A percentile compares a stretch with the other conserved stretches of the same genome.
phyloP scores from a whole-genome alignment of 306 rosid genomes.

The Fragaria iinumae region DNA sequence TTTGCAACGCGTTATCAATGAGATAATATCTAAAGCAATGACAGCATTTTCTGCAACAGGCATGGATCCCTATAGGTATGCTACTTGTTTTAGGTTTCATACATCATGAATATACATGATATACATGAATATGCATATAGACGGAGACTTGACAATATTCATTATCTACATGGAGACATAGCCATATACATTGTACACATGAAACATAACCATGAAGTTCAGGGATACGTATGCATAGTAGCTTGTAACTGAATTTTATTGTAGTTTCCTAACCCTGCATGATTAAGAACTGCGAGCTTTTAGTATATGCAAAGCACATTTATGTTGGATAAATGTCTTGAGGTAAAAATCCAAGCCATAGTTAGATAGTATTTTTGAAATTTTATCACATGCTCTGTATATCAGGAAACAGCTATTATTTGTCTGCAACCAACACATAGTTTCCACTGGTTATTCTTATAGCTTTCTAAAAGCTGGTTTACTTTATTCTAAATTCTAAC shows the following conservation, averaged over 20 bases:
- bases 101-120: background rate
- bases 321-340: background rate
- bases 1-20: slow-evolving; percentile 75
- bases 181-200: background rate
- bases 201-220: background rate
- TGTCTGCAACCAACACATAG: background rate
- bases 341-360: background rate
- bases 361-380: background rate
- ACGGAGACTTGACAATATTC: background rate
- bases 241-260: background rate
- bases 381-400: background rate
- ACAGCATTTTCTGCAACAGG: slow-evolving; percentile 88
- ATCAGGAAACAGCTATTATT: background rate
- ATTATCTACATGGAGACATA: background rate
- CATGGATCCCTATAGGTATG: slow-evolving; percentile 84
- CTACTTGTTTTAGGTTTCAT: background rate
- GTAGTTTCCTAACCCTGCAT: background rate
- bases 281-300: background rate
- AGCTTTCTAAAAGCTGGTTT: background rate
- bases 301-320: background rate
- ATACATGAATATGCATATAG: background rate
- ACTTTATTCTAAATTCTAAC: slow-evolving; percentile 8
- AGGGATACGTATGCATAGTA: background rate
- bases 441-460: background rate
- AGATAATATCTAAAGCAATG: slow-evolving; percentile 90